A percentile compares a stretch with the other conserved stretches of the same genome.
These are phyloP conservation scores for Pinus taeda DNA, from an alignment of 75 land plant genomes.

Conservation along the genomic window DNA sequence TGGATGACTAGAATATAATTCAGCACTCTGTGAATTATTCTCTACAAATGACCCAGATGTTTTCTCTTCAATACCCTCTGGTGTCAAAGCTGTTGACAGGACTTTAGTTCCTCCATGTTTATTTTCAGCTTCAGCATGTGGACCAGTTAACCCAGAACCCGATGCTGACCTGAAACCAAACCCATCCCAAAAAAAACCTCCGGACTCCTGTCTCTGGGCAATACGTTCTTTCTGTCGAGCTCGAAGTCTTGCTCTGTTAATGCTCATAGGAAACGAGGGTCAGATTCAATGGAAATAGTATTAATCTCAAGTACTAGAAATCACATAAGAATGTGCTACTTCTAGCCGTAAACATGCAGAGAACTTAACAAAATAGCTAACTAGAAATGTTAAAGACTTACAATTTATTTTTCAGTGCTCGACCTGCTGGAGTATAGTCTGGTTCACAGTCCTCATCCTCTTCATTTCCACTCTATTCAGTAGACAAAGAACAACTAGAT, in stretches of 20 bases:
- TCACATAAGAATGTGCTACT: background rate
- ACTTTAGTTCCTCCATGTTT: slow-evolving; percentile 5
- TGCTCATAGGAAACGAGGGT: background rate
- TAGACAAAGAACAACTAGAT: slow-evolving; percentile 4
- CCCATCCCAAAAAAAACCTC: background rate
- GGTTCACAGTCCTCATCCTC: slow-evolving; percentile 64
- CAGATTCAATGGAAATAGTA: background rate
- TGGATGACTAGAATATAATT: slow-evolving; percentile 8
- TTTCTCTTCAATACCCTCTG: slow-evolving; percentile 1
- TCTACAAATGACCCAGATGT: background rate
- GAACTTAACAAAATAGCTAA: slow-evolving; percentile 1
- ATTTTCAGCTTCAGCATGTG: background rate
- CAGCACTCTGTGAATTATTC: background rate
- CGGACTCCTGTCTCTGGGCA: slow-evolving; percentile 31
- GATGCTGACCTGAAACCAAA: slow-evolving; percentile 7
- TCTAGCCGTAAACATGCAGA: background rate
- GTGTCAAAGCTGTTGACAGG: background rate
- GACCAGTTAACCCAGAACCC: background rate
- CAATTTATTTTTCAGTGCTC: slow-evolving; percentile 81
- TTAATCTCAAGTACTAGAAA: background rate
- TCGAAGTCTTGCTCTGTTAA: slow-evolving; percentile 71
- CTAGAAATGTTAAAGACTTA: slow-evolving; percentile 31
- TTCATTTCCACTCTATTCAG: slow-evolving; percentile 50
- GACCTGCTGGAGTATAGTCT: slow-evolving; percentile 92
- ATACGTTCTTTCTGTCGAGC: slow-evolving; percentile 88